Evolutionary conservation across 116 monocot species (phyloP).

Genomic region (Zostera marina): DNA sequence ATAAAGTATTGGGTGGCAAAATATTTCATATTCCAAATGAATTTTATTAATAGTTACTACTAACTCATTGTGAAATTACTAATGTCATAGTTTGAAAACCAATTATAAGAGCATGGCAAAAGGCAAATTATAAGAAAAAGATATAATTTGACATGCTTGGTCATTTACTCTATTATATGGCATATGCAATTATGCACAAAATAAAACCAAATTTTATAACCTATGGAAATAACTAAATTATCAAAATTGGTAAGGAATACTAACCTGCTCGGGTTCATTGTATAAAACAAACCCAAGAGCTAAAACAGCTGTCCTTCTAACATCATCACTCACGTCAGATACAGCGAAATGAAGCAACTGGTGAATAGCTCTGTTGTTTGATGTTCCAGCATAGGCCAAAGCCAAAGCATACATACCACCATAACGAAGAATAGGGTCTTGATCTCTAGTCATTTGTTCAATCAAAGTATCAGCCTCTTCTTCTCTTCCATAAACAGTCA

Average conservation of each 20-base stretch:
- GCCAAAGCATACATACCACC: constrained; percentile 99
- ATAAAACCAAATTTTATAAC: constrained; percentile 3
- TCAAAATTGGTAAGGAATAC: neutral
- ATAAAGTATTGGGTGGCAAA: no score
- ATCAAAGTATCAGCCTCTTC: constrained; percentile 94
- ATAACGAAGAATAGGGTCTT: constrained; percentile 97
- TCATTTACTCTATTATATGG: no score
- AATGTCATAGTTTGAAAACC: no score
- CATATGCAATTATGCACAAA: neutral
- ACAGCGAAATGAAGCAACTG: constrained; percentile 98
- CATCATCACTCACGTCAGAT: constrained; percentile 99
- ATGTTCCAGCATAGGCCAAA: constrained; percentile 86
- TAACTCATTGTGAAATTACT: no score
- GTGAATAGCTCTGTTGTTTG: constrained; percentile 98
- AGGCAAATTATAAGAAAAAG: no score
- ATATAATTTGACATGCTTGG: no score
- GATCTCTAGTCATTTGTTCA: constrained; percentile 95
- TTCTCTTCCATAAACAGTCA: constrained; percentile 97
- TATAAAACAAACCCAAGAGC: constrained; percentile 95
- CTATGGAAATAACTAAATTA: neutral
- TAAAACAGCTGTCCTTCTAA: constrained; percentile 91
- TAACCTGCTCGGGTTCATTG: constrained; percentile 93
- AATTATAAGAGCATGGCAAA: no score
- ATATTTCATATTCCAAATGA: no score
- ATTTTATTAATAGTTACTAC: no score